Evolutionary conservation across 1,139 yeast genomes (phyloP).

Genomic region (Arxiozyma bovina): DNA sequence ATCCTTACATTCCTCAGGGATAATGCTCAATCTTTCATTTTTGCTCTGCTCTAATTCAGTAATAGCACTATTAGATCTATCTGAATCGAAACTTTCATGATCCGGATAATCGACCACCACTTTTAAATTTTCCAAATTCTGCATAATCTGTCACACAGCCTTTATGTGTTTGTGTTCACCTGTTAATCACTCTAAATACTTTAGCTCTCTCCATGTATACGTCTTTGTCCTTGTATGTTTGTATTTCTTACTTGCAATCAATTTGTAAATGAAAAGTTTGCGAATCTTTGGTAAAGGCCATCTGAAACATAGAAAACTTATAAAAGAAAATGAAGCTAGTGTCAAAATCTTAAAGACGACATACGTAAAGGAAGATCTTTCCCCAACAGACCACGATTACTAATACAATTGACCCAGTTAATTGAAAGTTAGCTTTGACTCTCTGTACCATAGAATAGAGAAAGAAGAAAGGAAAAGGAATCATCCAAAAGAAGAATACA

Average conservation of each 20-base stretch:
- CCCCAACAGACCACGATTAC: not conserved
- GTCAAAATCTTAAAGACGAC: not conserved
- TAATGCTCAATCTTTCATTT: not conserved
- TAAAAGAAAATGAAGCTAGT: too few species aligned
- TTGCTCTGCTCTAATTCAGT: not conserved
- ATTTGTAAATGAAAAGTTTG: too few species aligned
- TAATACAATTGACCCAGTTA: too few species aligned
- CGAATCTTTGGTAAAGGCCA: not conserved
- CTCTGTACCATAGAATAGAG: not conserved
- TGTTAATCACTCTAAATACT: too few species aligned
- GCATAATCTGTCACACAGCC: not conserved
- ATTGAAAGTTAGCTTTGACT: not conserved
- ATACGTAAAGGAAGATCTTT: not conserved
- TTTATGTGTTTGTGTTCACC: not conserved
- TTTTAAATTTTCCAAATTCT: not conserved
- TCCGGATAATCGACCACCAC: not conserved
- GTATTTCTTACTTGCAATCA: not conserved
- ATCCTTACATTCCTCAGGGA: conserved; percentile 48
- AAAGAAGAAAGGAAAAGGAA: not conserved
- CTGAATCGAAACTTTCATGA: not conserved
- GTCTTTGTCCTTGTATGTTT: not conserved
- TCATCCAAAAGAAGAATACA: not conserved
- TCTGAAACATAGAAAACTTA: not conserved
- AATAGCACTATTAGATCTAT: conserved; percentile 11
- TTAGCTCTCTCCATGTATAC: not conserved